phyloP scores from a whole-genome alignment of 2,329 filamentous ascomycete genomes.

The Celoporthe dispersa region DNA sequence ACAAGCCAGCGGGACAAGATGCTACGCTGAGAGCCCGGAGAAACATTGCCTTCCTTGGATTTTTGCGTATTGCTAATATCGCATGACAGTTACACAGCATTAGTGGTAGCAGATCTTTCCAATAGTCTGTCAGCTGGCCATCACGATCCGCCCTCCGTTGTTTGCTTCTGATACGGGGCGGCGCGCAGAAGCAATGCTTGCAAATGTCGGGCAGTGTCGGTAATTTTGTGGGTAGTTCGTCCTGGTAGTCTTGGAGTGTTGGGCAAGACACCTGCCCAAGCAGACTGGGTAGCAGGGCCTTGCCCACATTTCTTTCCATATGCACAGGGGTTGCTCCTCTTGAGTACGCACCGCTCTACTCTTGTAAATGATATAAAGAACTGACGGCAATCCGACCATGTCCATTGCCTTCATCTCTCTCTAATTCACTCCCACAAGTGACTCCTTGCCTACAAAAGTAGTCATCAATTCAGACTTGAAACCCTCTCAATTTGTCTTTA shows the following conservation, averaged over 20 bases:
- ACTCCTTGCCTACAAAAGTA: neutral
- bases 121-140: neutral
- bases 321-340: too few relatives aligned
- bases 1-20: neutral
- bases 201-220: neutral
- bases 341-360: neutral
- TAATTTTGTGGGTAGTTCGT: neutral
- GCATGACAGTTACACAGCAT: neutral
- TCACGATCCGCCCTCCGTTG: neutral
- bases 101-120: neutral
- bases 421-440: neutral
- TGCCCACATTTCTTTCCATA: neutral
- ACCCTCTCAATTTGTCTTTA: too few relatives aligned
- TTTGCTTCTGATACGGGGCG: constrained; percentile 1
- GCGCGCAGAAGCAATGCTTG: neutral
- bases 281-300: constrained; percentile 14
- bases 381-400: constrained; percentile 6
- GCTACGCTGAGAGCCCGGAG: neutral
- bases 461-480: neutral
- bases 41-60: too few relatives aligned
- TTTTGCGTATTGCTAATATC: neutral
- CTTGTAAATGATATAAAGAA: constrained; percentile 6
- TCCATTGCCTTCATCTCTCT: neutral
- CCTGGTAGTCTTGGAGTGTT: neutral
- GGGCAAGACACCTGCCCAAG: neutral